Evolutionary conservation across 2,329 filamentous ascomycete genomes (phyloP), one percentile per base, ranked within the genome.

Genomic region (Botrytis pseudocinerea): DNA sequence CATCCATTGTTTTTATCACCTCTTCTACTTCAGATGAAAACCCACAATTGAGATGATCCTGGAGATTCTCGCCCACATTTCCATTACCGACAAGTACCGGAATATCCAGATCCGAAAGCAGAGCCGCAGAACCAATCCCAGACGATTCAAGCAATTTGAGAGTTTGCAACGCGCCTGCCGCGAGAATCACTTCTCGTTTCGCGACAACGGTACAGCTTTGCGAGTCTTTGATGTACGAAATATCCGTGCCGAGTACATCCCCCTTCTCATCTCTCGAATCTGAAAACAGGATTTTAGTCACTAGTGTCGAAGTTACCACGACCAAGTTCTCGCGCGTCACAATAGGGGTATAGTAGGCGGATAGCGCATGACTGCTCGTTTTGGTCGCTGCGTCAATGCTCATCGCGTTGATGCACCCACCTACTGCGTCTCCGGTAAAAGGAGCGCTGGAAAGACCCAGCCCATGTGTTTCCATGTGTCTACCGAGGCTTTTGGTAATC

Each of bases 141-240:
- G 80, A 82, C 14, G 81, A 73, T 73, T 82, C 79, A 12, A 82
- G 76, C 5, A 82, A 57, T 69, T 81, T 76, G 18, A 80, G 81
- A 20, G 74, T 78, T 32, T 75, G 70, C 38, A 81, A 71, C 3
- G 75, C 74, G 3, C 80, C 80, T 25, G 78, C 77, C 20, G 75
- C 70, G 9, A 82, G 59, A 44, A 82, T 75, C 12, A 81, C 75
- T 66, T 82, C 79, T 73, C 46, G 77, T 0, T 78, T 78, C 20
- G 83, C 84, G 0, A 63, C 61, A n/a, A 77, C 74, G 61, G 57
- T 68, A 22, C 82, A n/a, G 10, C 40, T n/a, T 14, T 18, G 9
- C 2, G 54, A 22, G 77, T 79, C 16, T 73, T 83, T 5, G 68
- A 66, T 14, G 75, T 70, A 51, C 59, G 59, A 61, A 25, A 73